Conservation (phyloP, 257 asterid genomes). For the Fraxinus cuspidata region DNA sequence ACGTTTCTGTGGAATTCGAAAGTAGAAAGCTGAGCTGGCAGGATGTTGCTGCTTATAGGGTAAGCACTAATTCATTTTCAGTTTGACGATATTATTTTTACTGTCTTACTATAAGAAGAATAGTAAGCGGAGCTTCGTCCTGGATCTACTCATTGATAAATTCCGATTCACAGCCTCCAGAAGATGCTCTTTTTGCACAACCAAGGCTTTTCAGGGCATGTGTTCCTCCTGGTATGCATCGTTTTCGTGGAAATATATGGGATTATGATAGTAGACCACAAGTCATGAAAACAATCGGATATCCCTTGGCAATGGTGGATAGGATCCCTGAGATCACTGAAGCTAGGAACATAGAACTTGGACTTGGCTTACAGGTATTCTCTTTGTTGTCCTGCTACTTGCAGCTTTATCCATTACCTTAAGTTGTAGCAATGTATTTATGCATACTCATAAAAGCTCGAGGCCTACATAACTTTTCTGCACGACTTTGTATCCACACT, state of each 20-base stretch:
- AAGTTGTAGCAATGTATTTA: neutral
- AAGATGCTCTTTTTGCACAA: slow-evolving; percentile 91
- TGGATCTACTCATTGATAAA: neutral
- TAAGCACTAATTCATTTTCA: slow-evolving; percentile 22
- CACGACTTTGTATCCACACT: slow-evolving; percentile 5
- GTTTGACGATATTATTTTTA: neutral
- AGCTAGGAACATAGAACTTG: slow-evolving; percentile 95
- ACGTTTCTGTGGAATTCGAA: slow-evolving; percentile 88
- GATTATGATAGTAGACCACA: slow-evolving; percentile 83
- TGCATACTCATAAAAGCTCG: neutral
- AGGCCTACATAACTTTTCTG: neutral
- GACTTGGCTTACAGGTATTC: slow-evolving; percentile 93
- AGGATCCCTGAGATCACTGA: slow-evolving; percentile 86
- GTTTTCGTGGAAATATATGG: slow-evolving; percentile 97
- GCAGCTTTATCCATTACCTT: slow-evolving; percentile 1
- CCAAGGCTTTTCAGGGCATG: slow-evolving; percentile 98
- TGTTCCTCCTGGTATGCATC: slow-evolving; percentile 99
- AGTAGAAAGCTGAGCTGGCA: slow-evolving; percentile 86
- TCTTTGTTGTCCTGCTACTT: slow-evolving; percentile 2
- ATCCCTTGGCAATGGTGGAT: slow-evolving; percentile 70
- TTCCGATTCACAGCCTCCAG: slow-evolving; percentile 60
- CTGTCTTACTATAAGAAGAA: neutral
- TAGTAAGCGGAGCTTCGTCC: slow-evolving; percentile 2
- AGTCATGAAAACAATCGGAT: slow-evolving; percentile 79
- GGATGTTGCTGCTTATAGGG: slow-evolving; percentile 89